Evolutionary conservation across 2,329 filamentous ascomycete species (phyloP).

Genomic region (Pseudogymnoascus sp.): DNA sequence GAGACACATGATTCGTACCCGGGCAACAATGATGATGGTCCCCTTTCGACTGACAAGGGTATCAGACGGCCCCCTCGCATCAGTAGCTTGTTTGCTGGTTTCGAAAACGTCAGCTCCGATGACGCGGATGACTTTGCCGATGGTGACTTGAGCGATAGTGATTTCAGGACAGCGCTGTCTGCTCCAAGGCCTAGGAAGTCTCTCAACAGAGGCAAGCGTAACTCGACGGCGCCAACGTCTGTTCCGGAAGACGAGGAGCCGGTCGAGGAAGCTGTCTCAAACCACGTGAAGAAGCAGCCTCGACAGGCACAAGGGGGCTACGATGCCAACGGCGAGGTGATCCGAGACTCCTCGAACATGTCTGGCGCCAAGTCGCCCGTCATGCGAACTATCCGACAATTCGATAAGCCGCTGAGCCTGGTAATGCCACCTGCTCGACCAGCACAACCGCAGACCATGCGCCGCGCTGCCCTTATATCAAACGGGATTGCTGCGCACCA

Average conservation of each 20-base stretch:
- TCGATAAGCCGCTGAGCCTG: slow-evolving; percentile 26
- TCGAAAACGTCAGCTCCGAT: slow-evolving; percentile 63
- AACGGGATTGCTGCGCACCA: slow-evolving; percentile 66
- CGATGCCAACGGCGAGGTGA: slow-evolving; percentile 18
- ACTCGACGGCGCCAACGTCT: slow-evolving; percentile 20
- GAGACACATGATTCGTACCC: slow-evolving; percentile 60
- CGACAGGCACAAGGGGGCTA: slow-evolving; percentile 14
- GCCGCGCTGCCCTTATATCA: slow-evolving; percentile 72
- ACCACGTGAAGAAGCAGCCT: slow-evolving; percentile 15
- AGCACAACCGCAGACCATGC: slow-evolving; percentile 47
- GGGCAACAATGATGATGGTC: slow-evolving; percentile 73
- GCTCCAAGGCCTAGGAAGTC: slow-evolving; percentile 44
- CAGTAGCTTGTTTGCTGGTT: slow-evolving; percentile 80
- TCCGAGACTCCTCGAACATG: slow-evolving; percentile 17
- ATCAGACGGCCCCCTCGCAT: slow-evolving; percentile 63
- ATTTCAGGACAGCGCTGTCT: slow-evolving; percentile 58
- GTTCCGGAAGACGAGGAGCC: slow-evolving; percentile 23
- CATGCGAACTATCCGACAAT: slow-evolving; percentile 19
- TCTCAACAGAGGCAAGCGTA: slow-evolving; percentile 17
- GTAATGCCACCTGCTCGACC: slow-evolving; percentile 17
- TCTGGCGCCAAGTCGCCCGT: slow-evolving; percentile 14
- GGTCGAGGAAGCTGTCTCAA: slow-evolving; percentile 15
- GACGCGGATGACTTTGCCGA: slow-evolving; percentile 57
- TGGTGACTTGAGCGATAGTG: slow-evolving; percentile 55
- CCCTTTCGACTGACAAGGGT: slow-evolving; percentile 48